Base-by-base conservation (phyloP, 306 rosid species). In the Lotus japonicus region DNA sequence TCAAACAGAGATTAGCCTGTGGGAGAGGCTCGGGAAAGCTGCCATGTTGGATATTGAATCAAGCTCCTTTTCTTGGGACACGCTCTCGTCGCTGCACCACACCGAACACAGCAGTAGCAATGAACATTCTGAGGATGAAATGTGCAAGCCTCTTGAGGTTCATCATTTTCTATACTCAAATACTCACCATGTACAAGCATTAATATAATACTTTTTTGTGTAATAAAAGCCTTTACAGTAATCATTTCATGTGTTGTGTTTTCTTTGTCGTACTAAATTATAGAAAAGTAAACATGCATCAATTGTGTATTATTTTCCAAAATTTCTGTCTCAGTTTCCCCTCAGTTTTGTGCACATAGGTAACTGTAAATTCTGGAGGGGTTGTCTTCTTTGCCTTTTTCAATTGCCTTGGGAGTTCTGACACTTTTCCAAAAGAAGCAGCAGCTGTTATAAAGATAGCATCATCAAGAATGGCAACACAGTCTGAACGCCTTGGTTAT, bases 21-120 rank as follows among this genome's bases (percentile, higher is more conserved):
- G 89, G 90, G 99, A 90, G 65, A 86, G 99, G 76, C 97, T 94
- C 55, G 96, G 96, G 46, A 90, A 88, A 36, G 95, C 97, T 79
- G 84, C 90, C 5, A 79, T 76, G 69, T 51, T 88, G 88, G 92
- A 94, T 79, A 77, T 88, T 55, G 97, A 88, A 31, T 85, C 96
- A 0, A 69, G 63, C 70, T 77, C 87, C 45, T 86, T 88, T 77
- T 88, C 92, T 19, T 94, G 99, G 99, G 88, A 90, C 43, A 66
- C 3, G 14, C 97, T 94, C 57, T 73, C 88, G 43, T 90, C 99
- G 1, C 86, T 94, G 71, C 95, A 94, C 77, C 97, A 87, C 64
- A 87, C 94, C 9, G 92, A 86, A 73, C 94, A 90, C 66, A 59
- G 84, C 57, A 79, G 86, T 68, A 88, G 87, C 83, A 75, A 85